Percentiles rank a stretch among this genome's conserved stretches.
Conservation (phyloP, 805 yeast genomes). For the Myxozyma melibiosi region DNA sequence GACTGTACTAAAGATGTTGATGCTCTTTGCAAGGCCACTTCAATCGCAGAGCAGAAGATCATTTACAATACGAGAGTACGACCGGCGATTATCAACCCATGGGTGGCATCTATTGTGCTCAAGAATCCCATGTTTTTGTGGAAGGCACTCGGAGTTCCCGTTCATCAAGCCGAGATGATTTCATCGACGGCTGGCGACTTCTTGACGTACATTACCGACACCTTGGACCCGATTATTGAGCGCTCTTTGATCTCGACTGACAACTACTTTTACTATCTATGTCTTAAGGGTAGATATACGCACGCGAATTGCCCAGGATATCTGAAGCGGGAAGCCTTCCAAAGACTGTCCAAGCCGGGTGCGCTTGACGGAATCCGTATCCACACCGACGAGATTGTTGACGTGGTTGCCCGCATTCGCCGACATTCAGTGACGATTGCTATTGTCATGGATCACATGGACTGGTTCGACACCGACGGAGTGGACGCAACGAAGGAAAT, state of each 20-base stretch:
- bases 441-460: slow-evolving; percentile 89
- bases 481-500: slow-evolving; percentile 68
- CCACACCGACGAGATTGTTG: slow-evolving; percentile 78
- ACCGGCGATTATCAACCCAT: slow-evolving; percentile 71
- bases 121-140: slow-evolving; percentile 86
- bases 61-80: slow-evolving; percentile 66
- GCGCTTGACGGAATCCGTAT: slow-evolving; percentile 72
- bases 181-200: slow-evolving; percentile 50
- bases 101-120: slow-evolving; percentile 65
- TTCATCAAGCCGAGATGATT: slow-evolving; percentile 81
- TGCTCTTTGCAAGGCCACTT: slow-evolving; percentile 57
- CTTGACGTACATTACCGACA: slow-evolving; percentile 70
- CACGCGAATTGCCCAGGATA: slow-evolving; percentile 74
- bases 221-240: slow-evolving; percentile 72
- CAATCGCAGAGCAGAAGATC: slow-evolving; percentile 61
- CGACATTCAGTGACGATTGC: slow-evolving; percentile 70
- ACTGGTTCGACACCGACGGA: slow-evolving; percentile 77
- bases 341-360: slow-evolving; percentile 49
- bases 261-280: slow-evolving; percentile 76
- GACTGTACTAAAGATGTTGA: slow-evolving; percentile 57
- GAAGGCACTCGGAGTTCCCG: slow-evolving; percentile 90
- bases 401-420: slow-evolving; percentile 68
- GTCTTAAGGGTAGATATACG: slow-evolving; percentile 62
- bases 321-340: slow-evolving; percentile 61
- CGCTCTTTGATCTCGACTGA: slow-evolving; percentile 66